phyloP scores from a whole-genome alignment of 2,329 filamentous ascomycete genomes.

The Colletotrichum liaoningense region DNA sequence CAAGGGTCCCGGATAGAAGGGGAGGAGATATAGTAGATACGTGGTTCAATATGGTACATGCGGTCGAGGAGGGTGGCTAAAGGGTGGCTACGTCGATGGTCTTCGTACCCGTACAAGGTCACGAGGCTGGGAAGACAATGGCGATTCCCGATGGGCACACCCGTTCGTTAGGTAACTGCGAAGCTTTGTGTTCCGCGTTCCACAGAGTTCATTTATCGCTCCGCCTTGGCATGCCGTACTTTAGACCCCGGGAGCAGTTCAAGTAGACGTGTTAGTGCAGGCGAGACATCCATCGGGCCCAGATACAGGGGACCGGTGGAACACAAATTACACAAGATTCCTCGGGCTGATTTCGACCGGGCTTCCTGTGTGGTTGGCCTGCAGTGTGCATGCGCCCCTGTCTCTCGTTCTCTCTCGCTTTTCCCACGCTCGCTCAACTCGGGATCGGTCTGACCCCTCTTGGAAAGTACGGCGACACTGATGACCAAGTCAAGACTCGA shows the following conservation, averaged over 20 bases:
- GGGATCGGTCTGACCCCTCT: neutral
- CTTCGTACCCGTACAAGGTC: neutral
- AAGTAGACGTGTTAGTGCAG: slow-evolving; percentile 4
- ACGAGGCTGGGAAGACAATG: neutral
- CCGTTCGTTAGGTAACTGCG: neutral
- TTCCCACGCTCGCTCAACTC: neutral
- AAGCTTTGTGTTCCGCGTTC: neutral
- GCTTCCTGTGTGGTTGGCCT: neutral
- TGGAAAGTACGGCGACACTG: neutral
- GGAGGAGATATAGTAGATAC: neutral
- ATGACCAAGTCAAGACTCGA: neutral
- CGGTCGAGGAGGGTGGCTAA: neutral
- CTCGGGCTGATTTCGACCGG: neutral
- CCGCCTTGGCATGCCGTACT: neutral
- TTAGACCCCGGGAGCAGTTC: neutral
- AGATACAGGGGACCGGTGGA: neutral
- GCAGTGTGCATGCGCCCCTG: neutral
- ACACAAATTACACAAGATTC: neutral
- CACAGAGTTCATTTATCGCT: neutral
- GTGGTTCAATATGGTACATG: neutral
- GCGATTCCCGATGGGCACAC: neutral
- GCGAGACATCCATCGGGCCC: neutral
- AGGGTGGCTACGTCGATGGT: neutral
- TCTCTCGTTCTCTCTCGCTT: neutral
- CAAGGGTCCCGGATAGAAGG: neutral